Percentiles rank a stretch among this genome's conserved stretches.
Evolutionary conservation across 805 yeast species (phyloP).

Genomic region (Zygoascus ofunaensis): DNA sequence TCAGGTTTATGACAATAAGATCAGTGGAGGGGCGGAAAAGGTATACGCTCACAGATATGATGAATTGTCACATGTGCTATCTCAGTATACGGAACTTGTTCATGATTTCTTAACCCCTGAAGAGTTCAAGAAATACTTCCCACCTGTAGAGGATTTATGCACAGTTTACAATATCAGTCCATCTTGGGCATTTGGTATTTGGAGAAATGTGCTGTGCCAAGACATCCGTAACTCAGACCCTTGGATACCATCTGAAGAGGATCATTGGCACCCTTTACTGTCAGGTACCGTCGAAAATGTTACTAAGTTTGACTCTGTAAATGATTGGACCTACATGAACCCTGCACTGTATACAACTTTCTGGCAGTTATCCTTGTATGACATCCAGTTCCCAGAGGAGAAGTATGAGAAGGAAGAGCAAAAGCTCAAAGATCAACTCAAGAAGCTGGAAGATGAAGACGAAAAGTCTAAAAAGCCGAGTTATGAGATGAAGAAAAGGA

Average conservation of each 20-base stretch:
- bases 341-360: slow-evolving; percentile 47
- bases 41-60: slow-evolving; percentile 64
- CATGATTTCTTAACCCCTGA: slow-evolving; percentile 38
- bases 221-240: slow-evolving; percentile 24
- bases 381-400: slow-evolving; percentile 45
- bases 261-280: slow-evolving; percentile 41
- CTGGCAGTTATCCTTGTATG: slow-evolving; percentile 69
- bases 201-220: slow-evolving; percentile 43
- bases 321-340: slow-evolving; percentile 22
- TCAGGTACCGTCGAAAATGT: slow-evolving; percentile 12
- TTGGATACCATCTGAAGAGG: slow-evolving; percentile 29
- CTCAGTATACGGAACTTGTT: slow-evolving; percentile 52
- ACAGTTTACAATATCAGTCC: slow-evolving; percentile 24
- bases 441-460: slow-evolving; percentile 32
- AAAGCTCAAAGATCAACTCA: slow-evolving; percentile 30
- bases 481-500: neutral
- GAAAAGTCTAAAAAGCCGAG: neutral
- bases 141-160: slow-evolving; percentile 18
- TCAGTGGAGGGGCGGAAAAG: slow-evolving; percentile 39
- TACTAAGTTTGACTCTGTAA: slow-evolving; percentile 23
- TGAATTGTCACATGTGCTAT: slow-evolving; percentile 58
- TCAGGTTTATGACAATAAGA: slow-evolving; percentile 29
- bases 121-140: slow-evolving; percentile 11
- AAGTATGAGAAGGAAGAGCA: slow-evolving; percentile 42
- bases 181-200: slow-evolving; percentile 66